Percentiles rank a stretch among this genome's conserved stretches.
Conservation (phyloP, 2,329 filamentous ascomycete species). For the Aspergillus transmontanensis region DNA sequence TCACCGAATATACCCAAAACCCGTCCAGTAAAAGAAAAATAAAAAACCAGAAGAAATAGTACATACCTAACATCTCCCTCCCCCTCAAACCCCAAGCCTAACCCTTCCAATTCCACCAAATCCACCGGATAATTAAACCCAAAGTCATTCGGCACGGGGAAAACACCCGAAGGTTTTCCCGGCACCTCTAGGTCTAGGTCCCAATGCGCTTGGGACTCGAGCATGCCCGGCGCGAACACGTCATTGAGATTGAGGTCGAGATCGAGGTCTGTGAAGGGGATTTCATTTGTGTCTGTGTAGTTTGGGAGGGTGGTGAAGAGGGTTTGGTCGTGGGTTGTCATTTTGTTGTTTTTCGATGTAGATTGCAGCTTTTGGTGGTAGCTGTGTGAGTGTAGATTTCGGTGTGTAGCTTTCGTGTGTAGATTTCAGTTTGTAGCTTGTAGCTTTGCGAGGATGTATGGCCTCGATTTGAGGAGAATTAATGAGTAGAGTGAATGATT, state of each 20-base stretch:
- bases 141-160: neutral
- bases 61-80: neutral
- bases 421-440: no score
- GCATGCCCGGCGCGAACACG: neutral
- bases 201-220: neutral
- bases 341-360: neutral
- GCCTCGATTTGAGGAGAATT: neutral
- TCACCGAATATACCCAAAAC: no score
- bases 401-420: no score
- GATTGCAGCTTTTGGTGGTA: no score
- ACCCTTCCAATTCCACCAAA: neutral
- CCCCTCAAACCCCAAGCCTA: neutral
- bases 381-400: no score
- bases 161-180: neutral
- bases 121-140: neutral
- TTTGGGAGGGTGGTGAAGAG: neutral
- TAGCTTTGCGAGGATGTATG: neutral
- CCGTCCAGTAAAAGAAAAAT: neutral
- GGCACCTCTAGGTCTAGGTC: neutral
- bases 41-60: neutral
- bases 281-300: neutral
- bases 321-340: neutral
- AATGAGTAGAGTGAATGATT: neutral
- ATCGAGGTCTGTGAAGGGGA: neutral
- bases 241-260: neutral